Conservation (phyloP, 140 eudicot species). For the Bidens hawaiensis region DNA sequence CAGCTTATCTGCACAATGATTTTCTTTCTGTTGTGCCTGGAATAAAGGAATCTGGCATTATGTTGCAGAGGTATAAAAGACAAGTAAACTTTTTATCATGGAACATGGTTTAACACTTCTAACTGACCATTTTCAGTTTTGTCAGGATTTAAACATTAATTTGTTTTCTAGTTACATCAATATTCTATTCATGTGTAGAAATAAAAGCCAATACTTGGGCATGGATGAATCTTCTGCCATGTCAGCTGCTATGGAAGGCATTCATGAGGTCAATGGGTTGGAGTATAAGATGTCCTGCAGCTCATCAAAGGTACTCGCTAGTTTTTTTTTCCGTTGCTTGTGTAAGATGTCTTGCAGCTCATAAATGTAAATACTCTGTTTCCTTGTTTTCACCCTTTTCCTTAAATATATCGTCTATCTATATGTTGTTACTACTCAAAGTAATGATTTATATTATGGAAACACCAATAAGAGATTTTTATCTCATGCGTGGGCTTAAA, state of each 20-base stretch:
- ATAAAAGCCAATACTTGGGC: conserved; percentile 37
- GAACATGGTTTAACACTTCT: background rate
- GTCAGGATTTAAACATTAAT: background rate
- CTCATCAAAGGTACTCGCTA: conserved; percentile 73
- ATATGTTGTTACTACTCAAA: conserved; percentile 23
- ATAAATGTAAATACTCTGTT: background rate
- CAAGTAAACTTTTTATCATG: background rate
- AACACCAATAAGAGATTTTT: conserved; percentile 9
- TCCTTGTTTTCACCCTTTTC: conserved; percentile 3
- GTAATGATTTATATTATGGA: conserved; percentile 25
- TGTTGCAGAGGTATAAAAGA: conserved; percentile 71
- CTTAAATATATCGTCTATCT: conserved; percentile 14
- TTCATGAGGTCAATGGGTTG: conserved; percentile 64
- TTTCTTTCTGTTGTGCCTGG: conserved; percentile 57
- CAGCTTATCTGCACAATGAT: conserved; percentile 68
- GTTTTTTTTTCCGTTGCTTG: background rate
- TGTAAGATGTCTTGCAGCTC: background rate
- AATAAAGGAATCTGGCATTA: conserved; percentile 59
- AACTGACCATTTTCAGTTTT: background rate
- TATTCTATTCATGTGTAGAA: conserved; percentile 38
- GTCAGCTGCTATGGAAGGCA: conserved; percentile 62
- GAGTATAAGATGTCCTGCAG: conserved; percentile 89
- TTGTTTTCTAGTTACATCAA: conserved; percentile 12
- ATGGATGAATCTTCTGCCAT: conserved; percentile 64
- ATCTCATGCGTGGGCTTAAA: conserved; percentile 8